phyloP scores from a whole-genome alignment of 768 basidiomycete species.

The Termitomyces sp. region DNA sequence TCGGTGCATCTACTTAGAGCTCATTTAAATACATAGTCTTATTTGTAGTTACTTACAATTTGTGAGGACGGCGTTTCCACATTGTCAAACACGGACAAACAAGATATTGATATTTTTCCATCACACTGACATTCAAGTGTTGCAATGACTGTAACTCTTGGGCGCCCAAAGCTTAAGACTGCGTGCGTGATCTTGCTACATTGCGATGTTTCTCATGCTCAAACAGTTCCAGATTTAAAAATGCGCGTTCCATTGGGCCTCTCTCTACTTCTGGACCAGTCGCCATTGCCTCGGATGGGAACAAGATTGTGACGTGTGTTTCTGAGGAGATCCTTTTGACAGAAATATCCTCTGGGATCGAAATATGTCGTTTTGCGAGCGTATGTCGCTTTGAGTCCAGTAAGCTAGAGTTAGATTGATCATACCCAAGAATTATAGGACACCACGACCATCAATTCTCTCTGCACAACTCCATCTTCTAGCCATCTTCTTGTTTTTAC shows the following conservation, averaged over 20 bases:
- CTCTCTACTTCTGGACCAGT: constrained; percentile 89
- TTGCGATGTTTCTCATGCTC: background rate
- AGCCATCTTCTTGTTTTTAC: constrained; percentile 78
- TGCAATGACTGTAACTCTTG: constrained; percentile 28
- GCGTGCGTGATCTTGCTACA: constrained; percentile 38
- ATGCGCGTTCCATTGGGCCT: constrained; percentile 65
- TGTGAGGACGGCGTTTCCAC: background rate
- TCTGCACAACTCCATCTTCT: constrained; percentile 75
- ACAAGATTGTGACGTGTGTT: constrained; percentile 79
- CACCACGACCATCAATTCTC: constrained; percentile 75
- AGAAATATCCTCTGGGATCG: constrained; percentile 64
- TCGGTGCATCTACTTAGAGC: background rate
- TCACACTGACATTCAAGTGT: background rate
- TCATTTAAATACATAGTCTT: background rate
- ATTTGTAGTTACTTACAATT: background rate
- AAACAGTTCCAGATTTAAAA: constrained; percentile 62
- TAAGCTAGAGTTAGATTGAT: background rate
- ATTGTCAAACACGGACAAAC: constrained; percentile 14
- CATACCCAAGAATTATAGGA: constrained; percentile 46
- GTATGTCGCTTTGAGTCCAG: constrained; percentile 43
- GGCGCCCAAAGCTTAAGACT: constrained; percentile 52
- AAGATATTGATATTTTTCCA: constrained; percentile 17
- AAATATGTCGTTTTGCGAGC: constrained; percentile 78
- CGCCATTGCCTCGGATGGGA: constrained; percentile 72
- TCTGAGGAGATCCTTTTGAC: constrained; percentile 83